These are phyloP conservation scores for Saitozyma podzolica DNA, from an alignment of 768 basidiomycete genomes.

Conservation along the genomic window DNA sequence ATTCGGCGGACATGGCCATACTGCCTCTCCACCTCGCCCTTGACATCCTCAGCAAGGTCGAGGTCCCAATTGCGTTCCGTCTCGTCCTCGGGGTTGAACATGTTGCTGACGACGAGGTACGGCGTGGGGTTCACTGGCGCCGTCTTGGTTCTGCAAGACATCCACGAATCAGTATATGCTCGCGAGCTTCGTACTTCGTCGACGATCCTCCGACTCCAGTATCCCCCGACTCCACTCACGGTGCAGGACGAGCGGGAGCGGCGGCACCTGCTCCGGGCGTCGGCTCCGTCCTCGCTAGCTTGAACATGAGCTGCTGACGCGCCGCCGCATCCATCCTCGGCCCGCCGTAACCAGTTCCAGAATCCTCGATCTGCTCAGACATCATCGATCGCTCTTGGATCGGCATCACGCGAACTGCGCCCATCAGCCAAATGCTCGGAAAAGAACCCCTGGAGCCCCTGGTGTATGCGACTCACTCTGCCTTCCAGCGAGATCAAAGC, in stretches of 20 bases:
- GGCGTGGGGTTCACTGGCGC: conserved; percentile 70
- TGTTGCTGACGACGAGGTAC: conserved; percentile 85
- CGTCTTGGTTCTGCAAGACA: conserved; percentile 60
- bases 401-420: conserved; percentile 34
- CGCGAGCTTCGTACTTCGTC: background rate
- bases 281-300: conserved; percentile 84
- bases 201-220: background rate
- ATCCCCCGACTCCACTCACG: conserved; percentile 10
- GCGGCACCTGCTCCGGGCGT: conserved; percentile 9
- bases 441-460: background rate
- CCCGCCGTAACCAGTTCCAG: conserved; percentile 61
- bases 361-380: conserved; percentile 66
- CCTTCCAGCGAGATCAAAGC: conserved; percentile 93
- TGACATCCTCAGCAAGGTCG: conserved; percentile 94
- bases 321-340: conserved; percentile 92
- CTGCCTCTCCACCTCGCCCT: conserved; percentile 85
- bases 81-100: conserved; percentile 98
- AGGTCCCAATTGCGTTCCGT: conserved; percentile 95
- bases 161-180: background rate
- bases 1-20: conserved; percentile 85
- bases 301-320: conserved; percentile 99
- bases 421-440: conserved; percentile 3
- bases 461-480: conserved; percentile 62
- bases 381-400: conserved; percentile 36
- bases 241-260: conserved; percentile 5